A percentile compares a stretch with the other conserved stretches of the same genome.
phyloP scores from a whole-genome alignment of 306 rosid genomes.

The Cucurbita pepo region DNA sequence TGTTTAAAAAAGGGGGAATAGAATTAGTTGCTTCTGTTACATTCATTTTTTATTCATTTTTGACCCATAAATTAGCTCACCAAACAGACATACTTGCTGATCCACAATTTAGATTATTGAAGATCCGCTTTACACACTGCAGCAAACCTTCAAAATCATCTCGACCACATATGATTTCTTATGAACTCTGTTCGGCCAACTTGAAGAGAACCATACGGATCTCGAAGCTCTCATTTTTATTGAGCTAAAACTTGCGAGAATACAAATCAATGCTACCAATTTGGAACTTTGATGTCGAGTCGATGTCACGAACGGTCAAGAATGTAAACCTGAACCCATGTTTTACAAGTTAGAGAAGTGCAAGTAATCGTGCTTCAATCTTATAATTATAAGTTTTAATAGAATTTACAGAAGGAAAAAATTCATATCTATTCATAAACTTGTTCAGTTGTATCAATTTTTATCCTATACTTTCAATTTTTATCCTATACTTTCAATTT shows the following conservation, averaged over 20 bases:
- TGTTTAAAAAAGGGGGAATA: not conserved
- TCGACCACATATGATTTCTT: not conserved
- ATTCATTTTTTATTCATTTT: not conserved
- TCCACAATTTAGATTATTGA: not conserved
- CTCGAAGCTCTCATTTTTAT: not conserved
- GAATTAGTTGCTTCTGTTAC: not conserved
- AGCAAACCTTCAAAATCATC: not conserved
- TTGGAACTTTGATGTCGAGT: conserved; percentile 62
- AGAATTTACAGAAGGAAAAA: too few species aligned
- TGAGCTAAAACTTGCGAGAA: conserved; percentile 10
- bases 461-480: too few species aligned
- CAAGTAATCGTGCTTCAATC: not conserved
- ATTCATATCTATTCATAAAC: too few species aligned
- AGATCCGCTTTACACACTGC: not conserved
- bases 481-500: too few species aligned
- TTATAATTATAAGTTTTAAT: not conserved
- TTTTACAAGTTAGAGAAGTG: not conserved
- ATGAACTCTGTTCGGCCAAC: not conserved
- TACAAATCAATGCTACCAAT: conserved; percentile 77
- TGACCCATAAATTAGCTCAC: not conserved
- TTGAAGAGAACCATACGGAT: not conserved
- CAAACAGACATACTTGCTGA: not conserved
- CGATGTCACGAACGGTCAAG: conserved; percentile 38
- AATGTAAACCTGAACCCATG: conserved; percentile 55
- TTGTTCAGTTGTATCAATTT: too few species aligned